Base-by-base conservation (phyloP, 176 grass and related monocot genomes). In the Melocanna baccifera region DNA sequence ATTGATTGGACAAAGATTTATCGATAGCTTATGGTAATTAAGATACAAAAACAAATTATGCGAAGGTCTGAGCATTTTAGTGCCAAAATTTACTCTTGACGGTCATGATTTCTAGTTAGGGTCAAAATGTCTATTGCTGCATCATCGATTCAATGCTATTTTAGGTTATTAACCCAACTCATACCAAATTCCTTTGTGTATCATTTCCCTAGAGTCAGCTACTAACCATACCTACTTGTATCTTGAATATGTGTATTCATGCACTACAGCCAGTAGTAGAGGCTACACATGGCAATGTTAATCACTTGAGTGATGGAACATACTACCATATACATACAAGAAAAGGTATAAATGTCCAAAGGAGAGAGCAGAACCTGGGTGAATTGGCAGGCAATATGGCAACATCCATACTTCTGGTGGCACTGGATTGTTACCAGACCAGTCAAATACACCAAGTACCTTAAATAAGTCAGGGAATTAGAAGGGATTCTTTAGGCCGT, bases 381-480 rank as follows among this genome's bases (percentile, higher is more conserved):
- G 95, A 77, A 98, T 78, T 43, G 95, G 95, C 6, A 98, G 87
- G 71, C 52, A 36, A 88, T 95, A 98, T 20, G 95, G 92, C 29
- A 98, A 67, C 85, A 98, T 62, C 92, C 95, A 98, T 91, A 93
- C 86, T 89, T 98, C 95, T 82, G 92, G 95, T 9, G 92, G 95
- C 83, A 98, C 59, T 57, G 92, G 95, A 70, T 98, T 98, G 69
- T 99, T 99, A 69, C 96, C 93, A 68, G 86, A 94, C 93, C 96
- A 99, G 63, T 99, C 91, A 96, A 99, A 99, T 57, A 96, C 88
- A 78, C 96, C 93, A 82, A 99, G 91, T 71, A 99, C 96, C 96
- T 99, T 51, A 84, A 85, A 79, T 79, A 67, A 63, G 40, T 72
- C 13, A 68, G 16, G 67, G 48, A 67, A 88, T 87, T 61, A 84